Evolutionary conservation across 2,329 filamentous ascomycete species (phyloP).

Genomic region (Pseudocercospora macadamiae): DNA sequence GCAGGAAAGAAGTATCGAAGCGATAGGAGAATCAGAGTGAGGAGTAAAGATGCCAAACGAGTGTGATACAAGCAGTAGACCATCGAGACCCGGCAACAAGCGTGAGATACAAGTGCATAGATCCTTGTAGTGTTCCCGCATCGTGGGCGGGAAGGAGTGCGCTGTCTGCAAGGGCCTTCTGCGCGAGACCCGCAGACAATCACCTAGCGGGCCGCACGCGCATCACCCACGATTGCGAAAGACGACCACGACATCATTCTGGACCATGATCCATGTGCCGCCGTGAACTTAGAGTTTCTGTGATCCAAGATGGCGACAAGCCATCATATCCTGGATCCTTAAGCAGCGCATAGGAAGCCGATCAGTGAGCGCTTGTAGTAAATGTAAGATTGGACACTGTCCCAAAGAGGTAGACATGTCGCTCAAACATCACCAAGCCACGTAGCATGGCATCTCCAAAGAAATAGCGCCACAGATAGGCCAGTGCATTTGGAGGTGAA

Average conservation of each 20-base stretch:
- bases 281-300: constrained; percentile 7
- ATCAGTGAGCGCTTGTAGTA: constrained; percentile 16
- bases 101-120: constrained; percentile 14
- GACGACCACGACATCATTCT: constrained; percentile 13
- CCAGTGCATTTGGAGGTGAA: background rate
- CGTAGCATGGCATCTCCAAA: background rate
- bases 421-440: constrained; percentile 1
- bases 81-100: constrained; percentile 4
- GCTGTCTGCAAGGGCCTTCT: constrained; percentile 16
- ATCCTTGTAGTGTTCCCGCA: constrained; percentile 11
- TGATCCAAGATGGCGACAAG: background rate
- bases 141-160: constrained; percentile 5
- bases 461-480: background rate
- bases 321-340: background rate
- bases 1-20: background rate
- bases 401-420: background rate
- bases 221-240: constrained; percentile 9
- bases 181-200: background rate
- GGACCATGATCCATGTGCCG: constrained; percentile 2
- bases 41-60: background rate
- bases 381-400: constrained; percentile 9
- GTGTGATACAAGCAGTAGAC: constrained; percentile 1
- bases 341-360: constrained; percentile 1
- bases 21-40: background rate
- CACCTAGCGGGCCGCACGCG: background rate